These are phyloP conservation scores for Gastrolobium bilobum DNA, from an alignment of 306 rosid genomes.

Conservation along the genomic window DNA sequence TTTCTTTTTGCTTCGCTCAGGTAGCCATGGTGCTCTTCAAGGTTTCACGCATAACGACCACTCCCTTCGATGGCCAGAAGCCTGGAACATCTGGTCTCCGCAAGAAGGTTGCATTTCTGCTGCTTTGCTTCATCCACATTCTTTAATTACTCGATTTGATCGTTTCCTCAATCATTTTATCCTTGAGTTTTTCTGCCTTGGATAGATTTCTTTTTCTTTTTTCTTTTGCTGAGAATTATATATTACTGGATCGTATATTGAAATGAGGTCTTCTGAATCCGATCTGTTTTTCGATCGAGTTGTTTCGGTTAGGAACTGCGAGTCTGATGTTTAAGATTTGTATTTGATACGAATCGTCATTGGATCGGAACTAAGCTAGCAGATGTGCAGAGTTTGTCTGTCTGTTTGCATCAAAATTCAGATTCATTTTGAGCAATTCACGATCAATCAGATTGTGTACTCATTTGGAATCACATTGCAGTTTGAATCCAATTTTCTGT, in stretches of 20 bases:
- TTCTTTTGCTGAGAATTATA: neutral
- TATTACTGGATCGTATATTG: slow-evolving; percentile 35
- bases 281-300: slow-evolving; percentile 51
- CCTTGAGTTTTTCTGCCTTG: neutral
- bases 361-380: slow-evolving; percentile 43
- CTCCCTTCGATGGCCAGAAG: slow-evolving; percentile 97
- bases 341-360: slow-evolving; percentile 31
- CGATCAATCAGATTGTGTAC: neutral
- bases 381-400: neutral
- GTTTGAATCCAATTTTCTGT: slow-evolving; percentile 27
- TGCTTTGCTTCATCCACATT: neutral
- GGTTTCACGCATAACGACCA: slow-evolving; percentile 63
- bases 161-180: neutral
- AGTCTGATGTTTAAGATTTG: slow-evolving; percentile 11
- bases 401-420: neutral
- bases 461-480: slow-evolving; percentile 21
- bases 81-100: slow-evolving; percentile 99
- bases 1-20: slow-evolving; percentile 35
- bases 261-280: slow-evolving; percentile 18
- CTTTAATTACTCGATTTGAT: neutral
- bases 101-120: slow-evolving; percentile 75
- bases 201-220: slow-evolving; percentile 8
- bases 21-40: slow-evolving; percentile 71
- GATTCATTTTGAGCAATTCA: slow-evolving; percentile 6
- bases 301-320: slow-evolving; percentile 25